Evolutionary conservation across 768 basidiomycete genomes (phyloP).

Genomic region (Russula emetica): DNA sequence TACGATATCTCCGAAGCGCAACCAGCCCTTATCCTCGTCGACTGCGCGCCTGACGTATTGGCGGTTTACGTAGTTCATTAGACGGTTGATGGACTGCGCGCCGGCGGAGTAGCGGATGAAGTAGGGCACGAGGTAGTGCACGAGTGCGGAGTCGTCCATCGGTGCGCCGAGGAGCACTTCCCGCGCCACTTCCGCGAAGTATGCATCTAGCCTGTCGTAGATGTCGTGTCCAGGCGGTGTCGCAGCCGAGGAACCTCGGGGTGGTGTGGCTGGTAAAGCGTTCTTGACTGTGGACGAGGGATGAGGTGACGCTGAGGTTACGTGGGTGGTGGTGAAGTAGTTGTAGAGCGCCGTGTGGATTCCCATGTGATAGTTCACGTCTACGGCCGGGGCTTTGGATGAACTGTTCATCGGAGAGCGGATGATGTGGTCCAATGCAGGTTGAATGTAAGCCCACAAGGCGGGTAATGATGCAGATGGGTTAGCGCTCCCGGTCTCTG

Average conservation of each 20-base stretch:
- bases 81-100: constrained; percentile 61
- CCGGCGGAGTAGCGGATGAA: constrained; percentile 69
- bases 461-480: constrained; percentile 67
- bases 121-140: constrained; percentile 66
- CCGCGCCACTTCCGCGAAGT: constrained; percentile 47
- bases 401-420: constrained; percentile 59
- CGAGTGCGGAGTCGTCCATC: constrained; percentile 51
- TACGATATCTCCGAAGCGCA: constrained; percentile 60
- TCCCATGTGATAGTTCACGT: constrained; percentile 67
- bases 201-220: constrained; percentile 69
- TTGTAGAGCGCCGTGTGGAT: constrained; percentile 82
- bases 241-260: constrained; percentile 18
- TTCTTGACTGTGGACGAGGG: constrained; percentile 14
- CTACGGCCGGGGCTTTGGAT: constrained; percentile 64
- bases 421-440: constrained; percentile 73
- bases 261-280: neutral
- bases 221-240: constrained; percentile 47
- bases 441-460: constrained; percentile 71
- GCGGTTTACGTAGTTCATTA: constrained; percentile 67
- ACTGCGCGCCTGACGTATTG: constrained; percentile 73
- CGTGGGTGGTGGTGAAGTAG: constrained; percentile 48
- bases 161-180: constrained; percentile 11
- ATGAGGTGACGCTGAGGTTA: constrained; percentile 17
- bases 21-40: constrained; percentile 77
- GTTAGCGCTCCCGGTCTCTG: constrained; percentile 48